Evolutionary conservation across 2,329 filamentous ascomycete genomes (phyloP).

Genomic region (Penicillium brasilianum): DNA sequence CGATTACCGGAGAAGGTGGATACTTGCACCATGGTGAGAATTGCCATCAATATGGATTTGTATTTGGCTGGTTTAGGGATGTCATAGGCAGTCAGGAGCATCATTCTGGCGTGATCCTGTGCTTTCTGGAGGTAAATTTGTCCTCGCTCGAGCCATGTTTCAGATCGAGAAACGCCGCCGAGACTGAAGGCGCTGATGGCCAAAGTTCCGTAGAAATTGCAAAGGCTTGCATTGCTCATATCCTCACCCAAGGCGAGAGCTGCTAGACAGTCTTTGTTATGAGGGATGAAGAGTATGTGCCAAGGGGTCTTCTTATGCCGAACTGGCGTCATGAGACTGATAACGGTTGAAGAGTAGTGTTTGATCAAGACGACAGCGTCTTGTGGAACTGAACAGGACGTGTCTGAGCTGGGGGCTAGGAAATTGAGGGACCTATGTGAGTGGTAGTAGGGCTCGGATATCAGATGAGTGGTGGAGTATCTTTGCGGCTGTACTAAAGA

Average conservation of each 20-base stretch:
- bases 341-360: conserved; percentile 45
- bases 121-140: conserved; percentile 36
- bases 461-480: neutral
- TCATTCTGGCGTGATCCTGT: conserved; percentile 40
- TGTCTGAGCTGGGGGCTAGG: conserved; percentile 4
- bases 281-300: conserved; percentile 52
- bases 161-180: conserved; percentile 33
- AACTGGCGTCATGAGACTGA: conserved; percentile 37
- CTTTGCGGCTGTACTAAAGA: neutral
- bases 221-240: conserved; percentile 45
- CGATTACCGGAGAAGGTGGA: conserved; percentile 41
- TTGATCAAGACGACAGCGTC: conserved; percentile 47
- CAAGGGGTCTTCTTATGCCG: conserved; percentile 50
- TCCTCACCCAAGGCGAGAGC: conserved; percentile 50
- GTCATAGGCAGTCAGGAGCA: conserved; percentile 43
- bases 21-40: conserved; percentile 49
- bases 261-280: conserved; percentile 50
- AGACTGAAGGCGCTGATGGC: conserved; percentile 53
- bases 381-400: conserved; percentile 23
- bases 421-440: conserved; percentile 5
- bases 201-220: conserved; percentile 48
- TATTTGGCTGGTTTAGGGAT: conserved; percentile 48
- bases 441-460: conserved; percentile 16
- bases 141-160: conserved; percentile 43
- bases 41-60: conserved; percentile 53